Conservation (phyloP, 768 basidiomycete genomes). For the Termitomyces sp. region DNA sequence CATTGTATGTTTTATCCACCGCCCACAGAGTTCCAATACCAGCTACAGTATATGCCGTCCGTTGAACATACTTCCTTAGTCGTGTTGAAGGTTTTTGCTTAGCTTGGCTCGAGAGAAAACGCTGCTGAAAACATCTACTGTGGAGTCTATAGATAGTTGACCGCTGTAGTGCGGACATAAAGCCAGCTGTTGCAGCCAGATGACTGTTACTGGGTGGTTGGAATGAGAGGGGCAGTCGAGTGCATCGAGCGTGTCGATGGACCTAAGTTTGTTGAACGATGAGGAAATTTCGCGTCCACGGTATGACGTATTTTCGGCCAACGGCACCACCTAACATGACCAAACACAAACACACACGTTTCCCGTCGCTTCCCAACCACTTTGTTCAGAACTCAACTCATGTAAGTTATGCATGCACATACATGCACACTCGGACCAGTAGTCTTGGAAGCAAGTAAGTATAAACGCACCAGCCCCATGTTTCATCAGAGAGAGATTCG, state of each 20-base stretch:
- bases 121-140: background rate
- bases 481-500: background rate
- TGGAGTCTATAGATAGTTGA: background rate
- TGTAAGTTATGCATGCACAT: too few relatives aligned
- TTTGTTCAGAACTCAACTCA: too few relatives aligned
- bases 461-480: background rate
- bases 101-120: background rate
- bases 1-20: constrained; percentile 53
- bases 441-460: background rate
- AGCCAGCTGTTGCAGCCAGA: background rate
- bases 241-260: constrained; percentile 2
- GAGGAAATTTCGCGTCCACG: background rate
- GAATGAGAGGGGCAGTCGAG: background rate
- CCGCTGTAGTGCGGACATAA: constrained; percentile 1
- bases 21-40: constrained; percentile 39
- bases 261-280: background rate
- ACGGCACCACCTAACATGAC: constrained; percentile 1
- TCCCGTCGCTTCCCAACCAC: too few relatives aligned
- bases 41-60: constrained; percentile 32
- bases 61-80: constrained; percentile 21
- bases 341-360: too few relatives aligned
- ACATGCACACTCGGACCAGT: too few relatives aligned
- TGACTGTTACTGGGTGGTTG: background rate
- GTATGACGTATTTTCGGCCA: constrained; percentile 9
- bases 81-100: constrained; percentile 5